phyloP scores from a whole-genome alignment of 192 early-diverging fungal genomes.

The Gonapodya sp. region DNA sequence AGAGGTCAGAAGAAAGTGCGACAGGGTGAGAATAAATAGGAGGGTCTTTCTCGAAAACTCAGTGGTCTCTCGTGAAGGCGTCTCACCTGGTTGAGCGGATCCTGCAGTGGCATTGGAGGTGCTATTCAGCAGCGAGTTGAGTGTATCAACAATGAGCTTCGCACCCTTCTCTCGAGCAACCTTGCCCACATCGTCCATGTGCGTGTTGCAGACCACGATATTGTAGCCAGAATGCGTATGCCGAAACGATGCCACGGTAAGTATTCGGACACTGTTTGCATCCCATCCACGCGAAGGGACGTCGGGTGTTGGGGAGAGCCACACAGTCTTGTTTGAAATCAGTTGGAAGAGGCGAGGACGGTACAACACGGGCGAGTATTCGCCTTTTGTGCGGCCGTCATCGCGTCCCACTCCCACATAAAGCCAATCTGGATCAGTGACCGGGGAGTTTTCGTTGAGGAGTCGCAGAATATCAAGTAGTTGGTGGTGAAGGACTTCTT shows the following conservation, averaged over 20 bases:
- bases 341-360: background rate
- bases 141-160: background rate
- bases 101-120: background rate
- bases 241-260: background rate
- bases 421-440: background rate
- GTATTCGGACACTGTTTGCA: background rate
- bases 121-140: background rate
- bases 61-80: background rate
- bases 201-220: background rate
- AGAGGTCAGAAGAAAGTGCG: background rate
- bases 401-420: background rate
- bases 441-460: background rate
- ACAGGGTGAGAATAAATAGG: background rate
- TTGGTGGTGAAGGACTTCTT: background rate
- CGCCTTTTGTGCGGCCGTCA: background rate
- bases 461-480: background rate
- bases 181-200: background rate
- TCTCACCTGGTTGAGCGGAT: background rate
- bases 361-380: background rate
- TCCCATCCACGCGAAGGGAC: slow-evolving; percentile 7
- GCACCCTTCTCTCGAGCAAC: background rate
- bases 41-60: too few species aligned
- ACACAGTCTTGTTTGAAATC: background rate
- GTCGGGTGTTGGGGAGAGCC: background rate
- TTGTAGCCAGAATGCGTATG: background rate